A percentile compares a stretch with the other conserved stretches of the same genome.
Evolutionary conservation across 1,284 basidiomycete species (phyloP).

Genomic region (Cyathus pygmaeus): DNA sequence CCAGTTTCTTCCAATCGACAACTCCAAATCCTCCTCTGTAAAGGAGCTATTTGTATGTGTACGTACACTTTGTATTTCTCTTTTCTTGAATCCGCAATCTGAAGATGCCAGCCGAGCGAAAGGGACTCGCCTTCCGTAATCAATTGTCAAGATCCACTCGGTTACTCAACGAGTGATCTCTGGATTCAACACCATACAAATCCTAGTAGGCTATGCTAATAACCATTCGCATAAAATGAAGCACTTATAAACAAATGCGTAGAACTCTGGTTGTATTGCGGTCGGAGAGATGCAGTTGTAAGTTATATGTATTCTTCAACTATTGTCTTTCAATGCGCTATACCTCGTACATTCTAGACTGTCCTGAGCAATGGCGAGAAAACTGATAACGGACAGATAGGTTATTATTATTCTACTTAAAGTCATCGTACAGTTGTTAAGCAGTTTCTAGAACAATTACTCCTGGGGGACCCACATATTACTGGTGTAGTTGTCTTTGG

Average conservation of each 20-base stretch:
- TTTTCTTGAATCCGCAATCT: neutral
- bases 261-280: conserved; percentile 12
- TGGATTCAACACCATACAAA: conserved; percentile 18
- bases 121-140: conserved; percentile 14
- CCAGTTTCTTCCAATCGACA: conserved; percentile 10
- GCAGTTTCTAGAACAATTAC: conserved; percentile 7
- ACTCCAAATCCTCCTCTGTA: conserved; percentile 1
- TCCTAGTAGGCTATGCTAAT: conserved; percentile 2
- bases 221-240: neutral
- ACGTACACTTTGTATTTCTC: neutral
- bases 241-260: neutral
- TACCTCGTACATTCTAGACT: conserved; percentile 6
- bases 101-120: conserved; percentile 4
- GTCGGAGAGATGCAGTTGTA: conserved; percentile 16
- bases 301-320: neutral
- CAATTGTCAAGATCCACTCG: conserved; percentile 17
- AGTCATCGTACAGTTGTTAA: neutral
- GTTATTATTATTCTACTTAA: conserved; percentile 2
- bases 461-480: conserved; percentile 15
- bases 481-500: conserved; percentile 17
- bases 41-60: conserved; percentile 11
- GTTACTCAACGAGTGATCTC: conserved; percentile 19
- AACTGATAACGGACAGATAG: conserved; percentile 23
- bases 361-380: conserved; percentile 25
- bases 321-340: no score